Base-by-base conservation (phyloP, 805 yeast species). In the Sugiyamaella lignohabitans region DNA sequence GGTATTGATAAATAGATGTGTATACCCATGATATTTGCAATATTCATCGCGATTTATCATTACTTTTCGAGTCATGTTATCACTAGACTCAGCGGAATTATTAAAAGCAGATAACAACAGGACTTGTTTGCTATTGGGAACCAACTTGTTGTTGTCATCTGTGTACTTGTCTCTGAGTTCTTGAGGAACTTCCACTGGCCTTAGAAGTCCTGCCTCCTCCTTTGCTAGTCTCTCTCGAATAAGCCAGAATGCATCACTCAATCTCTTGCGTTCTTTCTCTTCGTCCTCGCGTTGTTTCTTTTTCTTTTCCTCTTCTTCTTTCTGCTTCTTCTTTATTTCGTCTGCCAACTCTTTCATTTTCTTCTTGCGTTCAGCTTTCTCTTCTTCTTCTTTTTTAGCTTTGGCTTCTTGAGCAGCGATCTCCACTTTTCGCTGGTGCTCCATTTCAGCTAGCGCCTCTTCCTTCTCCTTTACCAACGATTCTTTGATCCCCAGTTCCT, bases 11-110 rank as follows among this genome's bases (percentile, higher is more conserved):
- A 55, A 63, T 39, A 52, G 53, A 45, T 61, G 56, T 16, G 52
- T 54, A 49, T 63, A 63, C 11, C 66, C 65, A 42, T 65, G 67
- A 41, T 48, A 51, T n/a, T 53, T 46, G 42, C 63, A 56, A 43
- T 64, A 65, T 41, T 55, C 63, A 21, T 54, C 50, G 4, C 70
- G 55, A 49, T 65, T 63, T 20, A 52, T 53, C 43, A 34, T 27
- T 8, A 27, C 14, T 8, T 27, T 27, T 27, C 14, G 11, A 23
- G 18, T 27, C 14, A 27, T 8, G 14, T 27, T 27, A 27, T 27
- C 32, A 51, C 52, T 32, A 46, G 42, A 2, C 14, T 27, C 11
- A n/a, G n/a, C 34, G 20, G 21, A n/a, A 40, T 27, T 6, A 40
- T 11, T 8, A 34, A 14, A 14, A n/a, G 45, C 51, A 18, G 52